Percentiles rank a stretch among this genome's conserved stretches.
Evolutionary conservation across 306 rosid genomes (phyloP).

Genomic region (Styphnolobium japonicum): DNA sequence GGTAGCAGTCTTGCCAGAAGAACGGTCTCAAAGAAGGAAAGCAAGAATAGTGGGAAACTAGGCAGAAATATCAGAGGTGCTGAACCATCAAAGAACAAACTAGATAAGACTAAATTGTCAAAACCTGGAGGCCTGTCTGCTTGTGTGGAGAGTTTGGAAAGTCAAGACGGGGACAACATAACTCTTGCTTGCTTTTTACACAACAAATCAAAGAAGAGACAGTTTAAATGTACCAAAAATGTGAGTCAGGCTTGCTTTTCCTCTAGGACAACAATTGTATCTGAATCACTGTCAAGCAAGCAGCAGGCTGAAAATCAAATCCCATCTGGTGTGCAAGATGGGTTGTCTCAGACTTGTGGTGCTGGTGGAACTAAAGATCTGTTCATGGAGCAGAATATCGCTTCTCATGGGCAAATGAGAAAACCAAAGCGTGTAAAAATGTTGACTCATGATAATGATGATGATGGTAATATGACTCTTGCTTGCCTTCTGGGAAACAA

Average conservation of each 20-base stretch:
- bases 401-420: slow-evolving; percentile 10
- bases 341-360: background rate
- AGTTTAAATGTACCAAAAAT: slow-evolving; percentile 9
- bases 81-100: slow-evolving; percentile 23
- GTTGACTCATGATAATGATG: background rate
- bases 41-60: background rate
- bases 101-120: background rate
- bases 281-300: background rate
- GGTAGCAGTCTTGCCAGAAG: background rate
- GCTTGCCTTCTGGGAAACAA: slow-evolving; percentile 25
- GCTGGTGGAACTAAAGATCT: slow-evolving; percentile 14
- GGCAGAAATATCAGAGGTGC: slow-evolving; percentile 7
- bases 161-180: slow-evolving; percentile 29
- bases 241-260: background rate
- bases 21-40: slow-evolving; percentile 16
- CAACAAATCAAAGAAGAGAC: slow-evolving; percentile 44
- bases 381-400: background rate
- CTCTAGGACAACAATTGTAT: background rate
- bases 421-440: slow-evolving; percentile 9
- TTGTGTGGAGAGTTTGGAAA: slow-evolving; percentile 25
- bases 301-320: slow-evolving; percentile 26
- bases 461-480: slow-evolving; percentile 29
- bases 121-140: slow-evolving; percentile 12
- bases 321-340: slow-evolving; percentile 11
- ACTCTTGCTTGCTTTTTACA: slow-evolving; percentile 38